These are phyloP conservation scores for Endothia cerciana DNA, from an alignment of 2,329 filamentous ascomycete species.

Conservation along the genomic window DNA sequence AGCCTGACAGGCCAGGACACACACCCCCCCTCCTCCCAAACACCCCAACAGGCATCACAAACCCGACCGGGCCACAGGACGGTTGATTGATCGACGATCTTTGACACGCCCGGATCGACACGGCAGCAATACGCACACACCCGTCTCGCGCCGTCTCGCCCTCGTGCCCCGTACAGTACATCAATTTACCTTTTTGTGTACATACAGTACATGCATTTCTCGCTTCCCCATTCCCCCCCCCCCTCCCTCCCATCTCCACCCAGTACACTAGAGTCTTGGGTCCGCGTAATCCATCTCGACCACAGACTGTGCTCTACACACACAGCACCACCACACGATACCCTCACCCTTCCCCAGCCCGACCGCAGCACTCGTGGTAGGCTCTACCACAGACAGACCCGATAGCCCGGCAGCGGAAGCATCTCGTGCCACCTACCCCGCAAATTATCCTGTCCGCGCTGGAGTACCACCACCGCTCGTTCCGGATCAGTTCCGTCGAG, in stretches of 20 bases:
- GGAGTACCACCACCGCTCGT: background rate
- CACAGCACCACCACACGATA: background rate
- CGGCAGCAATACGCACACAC: background rate
- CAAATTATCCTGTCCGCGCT: background rate
- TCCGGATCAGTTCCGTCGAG: background rate
- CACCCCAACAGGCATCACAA: too few species aligned
- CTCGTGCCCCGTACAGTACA: background rate
- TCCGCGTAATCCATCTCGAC: background rate
- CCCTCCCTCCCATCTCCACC: conserved; percentile 4
- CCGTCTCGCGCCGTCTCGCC: background rate
- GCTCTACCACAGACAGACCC: background rate
- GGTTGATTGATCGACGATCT: background rate
- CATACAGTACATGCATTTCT: conserved; percentile 5
- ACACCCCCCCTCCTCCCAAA: too few species aligned
- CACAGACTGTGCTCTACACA: background rate
- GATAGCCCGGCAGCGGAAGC: background rate
- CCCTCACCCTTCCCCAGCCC: background rate
- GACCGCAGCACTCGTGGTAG: too few species aligned
- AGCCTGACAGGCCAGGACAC: too few species aligned
- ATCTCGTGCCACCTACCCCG: background rate
- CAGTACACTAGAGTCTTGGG: conserved; percentile 1
- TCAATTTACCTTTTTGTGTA: too few species aligned
- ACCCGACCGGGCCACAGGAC: background rate
- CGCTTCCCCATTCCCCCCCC: background rate
- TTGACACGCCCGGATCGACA: background rate